These are phyloP conservation scores for Acanthamoeba sp. DNA, from an alignment of 208 protist genomes.

Conservation along the genomic window DNA sequence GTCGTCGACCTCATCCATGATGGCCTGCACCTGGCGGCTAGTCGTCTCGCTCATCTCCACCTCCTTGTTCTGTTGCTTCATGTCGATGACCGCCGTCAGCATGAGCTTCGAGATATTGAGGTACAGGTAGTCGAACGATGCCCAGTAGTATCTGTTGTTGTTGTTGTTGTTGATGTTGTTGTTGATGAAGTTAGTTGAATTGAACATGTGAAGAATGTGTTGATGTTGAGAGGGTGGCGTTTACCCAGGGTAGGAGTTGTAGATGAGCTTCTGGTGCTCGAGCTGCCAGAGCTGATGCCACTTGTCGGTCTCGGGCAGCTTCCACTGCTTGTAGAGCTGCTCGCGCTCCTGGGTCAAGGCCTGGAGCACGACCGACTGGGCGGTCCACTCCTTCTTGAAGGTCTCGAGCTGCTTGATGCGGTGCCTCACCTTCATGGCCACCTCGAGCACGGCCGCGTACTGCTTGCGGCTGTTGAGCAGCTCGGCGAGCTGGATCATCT, in stretches of 20 bases:
- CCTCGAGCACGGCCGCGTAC: conserved; percentile 18
- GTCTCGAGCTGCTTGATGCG: conserved; percentile 42
- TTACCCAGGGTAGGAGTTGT: conserved; percentile 16
- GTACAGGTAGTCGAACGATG: conserved; percentile 25
- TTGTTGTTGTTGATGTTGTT: neutral
- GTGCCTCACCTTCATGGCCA: conserved; percentile 1
- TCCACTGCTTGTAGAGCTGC: conserved; percentile 47
- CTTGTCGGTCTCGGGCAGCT: conserved; percentile 24
- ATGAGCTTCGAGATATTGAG: conserved; percentile 42
- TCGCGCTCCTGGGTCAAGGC: conserved; percentile 22
- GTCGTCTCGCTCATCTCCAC: conserved; percentile 6
- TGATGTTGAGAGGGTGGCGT: no score
- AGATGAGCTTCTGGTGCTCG: conserved; percentile 33
- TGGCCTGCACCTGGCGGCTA: neutral
- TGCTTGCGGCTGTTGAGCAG: conserved; percentile 49
- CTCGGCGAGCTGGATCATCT: conserved; percentile 36
- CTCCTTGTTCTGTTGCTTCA: conserved; percentile 44
- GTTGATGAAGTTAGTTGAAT: neutral
- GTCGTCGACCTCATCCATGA: conserved; percentile 61
- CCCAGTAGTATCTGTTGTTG: conserved; percentile 13
- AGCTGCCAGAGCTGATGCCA: conserved; percentile 41
- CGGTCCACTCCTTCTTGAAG: conserved; percentile 40
- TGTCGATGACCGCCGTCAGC: conserved; percentile 35
- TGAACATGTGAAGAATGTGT: neutral
- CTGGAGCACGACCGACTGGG: conserved; percentile 34